Conservation (phyloP, 2,329 filamentous ascomycete species). For the Lasiodiplodia sp. region DNA sequence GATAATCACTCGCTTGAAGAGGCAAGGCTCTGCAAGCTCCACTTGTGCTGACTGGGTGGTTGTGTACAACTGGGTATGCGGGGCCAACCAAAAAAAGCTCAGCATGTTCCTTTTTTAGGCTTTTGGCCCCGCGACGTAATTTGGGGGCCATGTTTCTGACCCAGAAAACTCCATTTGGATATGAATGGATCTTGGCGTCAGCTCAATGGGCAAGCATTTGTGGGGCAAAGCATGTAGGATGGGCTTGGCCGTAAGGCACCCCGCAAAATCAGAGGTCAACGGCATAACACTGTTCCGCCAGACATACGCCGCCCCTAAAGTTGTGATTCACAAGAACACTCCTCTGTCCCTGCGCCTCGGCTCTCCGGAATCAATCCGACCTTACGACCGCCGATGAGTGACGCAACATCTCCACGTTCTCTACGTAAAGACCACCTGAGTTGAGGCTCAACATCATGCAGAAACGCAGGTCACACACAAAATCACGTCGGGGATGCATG, state of each 20-base stretch:
- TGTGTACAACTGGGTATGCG: too few species aligned
- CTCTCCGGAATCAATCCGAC: background rate
- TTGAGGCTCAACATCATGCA: slow-evolving; percentile 13
- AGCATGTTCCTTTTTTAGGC: background rate
- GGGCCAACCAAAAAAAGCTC: too few species aligned
- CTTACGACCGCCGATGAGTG: background rate
- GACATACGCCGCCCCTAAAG: background rate
- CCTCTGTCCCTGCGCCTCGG: background rate
- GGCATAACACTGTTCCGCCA: background rate
- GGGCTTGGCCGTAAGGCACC: background rate
- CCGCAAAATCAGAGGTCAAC: background rate
- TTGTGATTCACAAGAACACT: background rate
- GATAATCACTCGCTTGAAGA: too few species aligned
- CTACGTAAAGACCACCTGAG: background rate
- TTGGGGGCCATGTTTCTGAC: background rate
- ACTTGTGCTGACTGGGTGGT: too few species aligned
- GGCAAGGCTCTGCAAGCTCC: too few species aligned
- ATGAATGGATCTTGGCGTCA: background rate
- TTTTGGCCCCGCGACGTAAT: background rate
- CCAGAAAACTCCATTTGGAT: background rate
- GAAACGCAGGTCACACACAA: slow-evolving; percentile 49
- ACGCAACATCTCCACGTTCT: background rate
- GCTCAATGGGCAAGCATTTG: background rate
- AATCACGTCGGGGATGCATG: slow-evolving; percentile 52
- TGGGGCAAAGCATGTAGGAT: slow-evolving; percentile 4